Evolutionary conservation across 148 eudicot genomes (phyloP).

Genomic region (Vaccinium vitisidaea): DNA sequence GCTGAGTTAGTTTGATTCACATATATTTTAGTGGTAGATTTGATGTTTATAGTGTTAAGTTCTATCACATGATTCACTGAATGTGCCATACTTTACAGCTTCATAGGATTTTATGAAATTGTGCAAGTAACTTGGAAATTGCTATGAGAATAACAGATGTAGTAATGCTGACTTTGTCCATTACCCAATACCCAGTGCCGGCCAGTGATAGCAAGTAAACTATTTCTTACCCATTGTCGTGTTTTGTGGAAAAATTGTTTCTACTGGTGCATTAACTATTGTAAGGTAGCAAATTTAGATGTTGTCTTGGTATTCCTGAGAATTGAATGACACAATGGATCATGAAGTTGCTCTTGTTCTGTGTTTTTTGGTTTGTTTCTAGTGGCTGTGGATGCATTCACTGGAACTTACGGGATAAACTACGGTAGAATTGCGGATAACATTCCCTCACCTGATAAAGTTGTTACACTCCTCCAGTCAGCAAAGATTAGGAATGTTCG

Average conservation of each 20-base stretch:
- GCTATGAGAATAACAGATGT: background rate
- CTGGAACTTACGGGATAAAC: slow-evolving; percentile 64
- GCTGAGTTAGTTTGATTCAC: background rate
- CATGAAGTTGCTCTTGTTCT: background rate
- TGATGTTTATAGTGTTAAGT: background rate
- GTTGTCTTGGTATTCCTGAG: slow-evolving; percentile 7
- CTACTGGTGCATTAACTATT: background rate
- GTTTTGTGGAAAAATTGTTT: slow-evolving; percentile 6
- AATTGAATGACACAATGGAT: background rate
- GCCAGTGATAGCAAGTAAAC: background rate
- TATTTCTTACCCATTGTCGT: background rate
- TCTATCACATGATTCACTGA: background rate
- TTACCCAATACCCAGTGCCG: background rate
- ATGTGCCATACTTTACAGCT: background rate
- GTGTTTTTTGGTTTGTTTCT: slow-evolving; percentile 5
- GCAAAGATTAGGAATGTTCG: slow-evolving; percentile 70
- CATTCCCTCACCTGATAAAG: slow-evolving; percentile 64
- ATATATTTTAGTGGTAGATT: background rate
- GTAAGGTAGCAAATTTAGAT: too few relatives aligned
- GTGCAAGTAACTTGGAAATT: background rate
- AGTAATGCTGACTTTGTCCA: background rate
- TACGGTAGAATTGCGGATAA: slow-evolving; percentile 76
- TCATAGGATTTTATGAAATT: background rate
- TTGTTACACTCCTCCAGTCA: slow-evolving; percentile 45
- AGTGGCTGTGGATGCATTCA: slow-evolving; percentile 25